Evolutionary conservation across 495 filamentous ascomycete species (phyloP), one percentile per base, ranked within the genome.

Genomic region (Penicillium simplicissimum): DNA sequence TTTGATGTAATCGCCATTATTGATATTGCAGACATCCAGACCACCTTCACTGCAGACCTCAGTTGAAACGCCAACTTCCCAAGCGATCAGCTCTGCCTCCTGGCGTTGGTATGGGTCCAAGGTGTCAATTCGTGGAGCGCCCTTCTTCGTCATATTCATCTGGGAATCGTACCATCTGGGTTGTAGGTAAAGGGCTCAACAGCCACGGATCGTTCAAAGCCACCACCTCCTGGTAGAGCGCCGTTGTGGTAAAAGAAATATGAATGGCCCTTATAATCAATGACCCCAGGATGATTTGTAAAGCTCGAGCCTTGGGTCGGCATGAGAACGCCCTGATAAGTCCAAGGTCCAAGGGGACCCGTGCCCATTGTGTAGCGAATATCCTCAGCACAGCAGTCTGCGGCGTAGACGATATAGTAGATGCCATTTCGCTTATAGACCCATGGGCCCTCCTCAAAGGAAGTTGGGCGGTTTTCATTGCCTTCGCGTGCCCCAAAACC

Each of bases 221-320:
- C 61, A 55, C 69, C 54, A 33, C 70, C 70, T 17, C 61, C 61
- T 23, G 70, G 70, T 10, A 73, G 66, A 33, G 70, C 70, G 49
- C 66, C 64, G 58, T 73, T 73, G 55, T 73, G 70, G 54, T 73
- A 73, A 61, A 71, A 69, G 48, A 73, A 71, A 61, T 73, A 73
- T 15, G 70, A 69, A 23, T 59, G 47, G 52, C 61, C 61, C 55
- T 67, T 62, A 60, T 62, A 73, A 45, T 73, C 66, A 42, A 73
- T 61, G 34, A 73, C 63, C 36, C 66, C 70, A 3, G 60, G 54
- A 58, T 73, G 70, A 58, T 73, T 73, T 42, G 70, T 73, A 48
- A 69, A 67, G 31, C 68, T 71, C 1, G 25, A 23, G 34, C 70
- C 70, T 47, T 63, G 49, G 1, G 61, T 33, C 11, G 66, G 52